A percentile compares a stretch with the other conserved stretches of the same genome.
These are phyloP conservation scores for Zygosaccharomyces pseudorouxii DNA, from an alignment of 805 yeast species.

Conservation along the genomic window DNA sequence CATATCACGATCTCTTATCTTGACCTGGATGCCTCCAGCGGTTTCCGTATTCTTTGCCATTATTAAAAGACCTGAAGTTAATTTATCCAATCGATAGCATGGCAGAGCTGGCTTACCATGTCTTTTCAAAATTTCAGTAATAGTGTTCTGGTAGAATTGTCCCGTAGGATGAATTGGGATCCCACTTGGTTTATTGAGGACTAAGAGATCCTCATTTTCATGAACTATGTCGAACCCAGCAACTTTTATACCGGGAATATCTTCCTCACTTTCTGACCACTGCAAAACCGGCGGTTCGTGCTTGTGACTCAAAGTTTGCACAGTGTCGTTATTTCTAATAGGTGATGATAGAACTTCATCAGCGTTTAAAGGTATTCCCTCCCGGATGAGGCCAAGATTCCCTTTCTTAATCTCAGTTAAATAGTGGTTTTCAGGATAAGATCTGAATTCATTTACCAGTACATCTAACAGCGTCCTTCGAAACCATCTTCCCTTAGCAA, in stretches of 20 bases:
- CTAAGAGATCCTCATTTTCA: conserved; percentile 71
- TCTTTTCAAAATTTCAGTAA: conserved; percentile 67
- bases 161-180: conserved; percentile 97
- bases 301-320: conserved; percentile 48
- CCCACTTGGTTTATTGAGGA: conserved; percentile 89
- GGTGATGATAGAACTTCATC: conserved; percentile 13
- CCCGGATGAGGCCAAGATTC: conserved; percentile 19
- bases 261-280: conserved; percentile 24
- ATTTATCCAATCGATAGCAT: conserved; percentile 81
- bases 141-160: conserved; percentile 62
- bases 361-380: conserved; percentile 14
- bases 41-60: conserved; percentile 27
- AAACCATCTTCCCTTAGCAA: conserved; percentile 46
- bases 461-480: conserved; percentile 38
- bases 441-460: conserved; percentile 38
- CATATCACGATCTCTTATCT: conserved; percentile 57
- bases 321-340: conserved; percentile 28
- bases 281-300: conserved; percentile 83
- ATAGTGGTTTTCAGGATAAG: conserved; percentile 20
- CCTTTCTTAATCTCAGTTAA: conserved; percentile 19
- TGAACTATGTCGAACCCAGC: conserved; percentile 57
- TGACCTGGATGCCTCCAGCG: conserved; percentile 66
- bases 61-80: conserved; percentile 89
- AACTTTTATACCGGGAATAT: conserved; percentile 14
- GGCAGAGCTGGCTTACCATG: conserved; percentile 59